Base-by-base conservation (phyloP, 306 rosid genomes). In the Alnus glutinosa region DNA sequence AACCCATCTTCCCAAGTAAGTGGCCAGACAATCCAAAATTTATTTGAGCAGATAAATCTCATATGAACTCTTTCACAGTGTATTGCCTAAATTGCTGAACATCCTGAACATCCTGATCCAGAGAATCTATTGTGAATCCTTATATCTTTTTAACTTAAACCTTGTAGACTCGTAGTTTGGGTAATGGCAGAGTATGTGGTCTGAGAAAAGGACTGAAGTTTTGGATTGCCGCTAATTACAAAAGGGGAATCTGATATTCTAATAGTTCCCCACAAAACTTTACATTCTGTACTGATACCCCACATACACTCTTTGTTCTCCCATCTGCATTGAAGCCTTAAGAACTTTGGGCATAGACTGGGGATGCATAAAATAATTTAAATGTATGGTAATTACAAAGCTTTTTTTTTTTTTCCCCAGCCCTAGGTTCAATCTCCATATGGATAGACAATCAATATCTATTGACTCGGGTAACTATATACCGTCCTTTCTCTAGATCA, bases 401-500 rank as follows among this genome's bases (percentile, higher is more conserved):
- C 57, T 80, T 73, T 16, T 77, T 52, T 70, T 73, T 75, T 86
- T 75, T 42, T 58, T 74, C 63, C 51, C 82, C 52, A 36, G 48
- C 61, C 52, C 70, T 57, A 67, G 58, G 76, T 63, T 82, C 74
- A 74, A 70, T 72, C 67, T 67, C 58, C 78, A 23, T 46, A 75
- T 68, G 73, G 49, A 37, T 19, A 57, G 69, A 58, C 82, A 77
- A 85, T 78, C 85, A 87, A 49, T 71, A 81, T 81, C 86, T 88
- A 84, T 81, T 85, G 48, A 90, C 85, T 6, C 90, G 89, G 4
- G 98, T 89, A 52, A 89, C 89, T 79, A 94, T 89, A 77, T 94
- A 92, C 75, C 97, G 89, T 80, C 98, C 98, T 81, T 89, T 92
- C 83, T 90, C 97, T 62, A 94, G 89, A 86, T 94, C 97, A 74